Evolutionary conservation across 2,329 filamentous ascomycete species (phyloP).

Genomic region (Macrophomina phaseolina): DNA sequence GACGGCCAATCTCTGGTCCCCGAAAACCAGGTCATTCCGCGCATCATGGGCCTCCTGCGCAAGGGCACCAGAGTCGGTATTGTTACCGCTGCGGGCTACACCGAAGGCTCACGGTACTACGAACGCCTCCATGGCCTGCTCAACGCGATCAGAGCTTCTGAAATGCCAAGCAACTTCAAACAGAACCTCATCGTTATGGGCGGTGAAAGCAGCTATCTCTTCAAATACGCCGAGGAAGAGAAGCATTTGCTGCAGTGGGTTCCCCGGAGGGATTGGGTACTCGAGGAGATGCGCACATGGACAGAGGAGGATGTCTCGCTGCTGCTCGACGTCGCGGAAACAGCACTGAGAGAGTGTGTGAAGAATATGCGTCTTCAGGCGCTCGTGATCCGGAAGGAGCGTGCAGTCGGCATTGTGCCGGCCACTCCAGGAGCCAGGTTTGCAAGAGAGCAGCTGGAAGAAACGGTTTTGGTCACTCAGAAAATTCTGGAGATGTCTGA

Average conservation of each 20-base stretch:
- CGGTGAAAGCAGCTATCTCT: slow-evolving; percentile 94
- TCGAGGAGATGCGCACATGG: slow-evolving; percentile 79
- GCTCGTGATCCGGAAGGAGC: slow-evolving; percentile 82
- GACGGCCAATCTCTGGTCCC: slow-evolving; percentile 79
- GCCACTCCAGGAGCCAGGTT: slow-evolving; percentile 71
- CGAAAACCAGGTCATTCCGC: slow-evolving; percentile 76
- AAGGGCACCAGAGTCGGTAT: slow-evolving; percentile 88
- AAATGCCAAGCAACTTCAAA: slow-evolving; percentile 70
- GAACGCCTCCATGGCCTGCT: slow-evolving; percentile 84
- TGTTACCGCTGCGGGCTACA: slow-evolving; percentile 95
- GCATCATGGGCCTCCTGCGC: slow-evolving; percentile 72
- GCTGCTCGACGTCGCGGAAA: slow-evolving; percentile 89
- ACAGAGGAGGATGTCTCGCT: slow-evolving; percentile 75
- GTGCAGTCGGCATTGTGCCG: slow-evolving; percentile 62
- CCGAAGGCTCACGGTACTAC: slow-evolving; percentile 84
- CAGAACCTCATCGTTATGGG: slow-evolving; percentile 89
- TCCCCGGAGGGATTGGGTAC: slow-evolving; percentile 70
- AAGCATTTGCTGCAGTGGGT: slow-evolving; percentile 66
- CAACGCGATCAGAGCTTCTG: slow-evolving; percentile 72
- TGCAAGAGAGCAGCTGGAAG: slow-evolving; percentile 87
- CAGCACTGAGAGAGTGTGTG: slow-evolving; percentile 80
- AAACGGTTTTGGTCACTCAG: slow-evolving; percentile 93
- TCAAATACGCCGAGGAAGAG: slow-evolving; percentile 72
- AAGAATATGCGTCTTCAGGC: slow-evolving; percentile 80
- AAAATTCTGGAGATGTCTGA: slow-evolving; percentile 84